These are phyloP conservation scores for Ensete ventricosum DNA, from an alignment of 176 grass and related monocot species.

Conservation along the genomic window DNA sequence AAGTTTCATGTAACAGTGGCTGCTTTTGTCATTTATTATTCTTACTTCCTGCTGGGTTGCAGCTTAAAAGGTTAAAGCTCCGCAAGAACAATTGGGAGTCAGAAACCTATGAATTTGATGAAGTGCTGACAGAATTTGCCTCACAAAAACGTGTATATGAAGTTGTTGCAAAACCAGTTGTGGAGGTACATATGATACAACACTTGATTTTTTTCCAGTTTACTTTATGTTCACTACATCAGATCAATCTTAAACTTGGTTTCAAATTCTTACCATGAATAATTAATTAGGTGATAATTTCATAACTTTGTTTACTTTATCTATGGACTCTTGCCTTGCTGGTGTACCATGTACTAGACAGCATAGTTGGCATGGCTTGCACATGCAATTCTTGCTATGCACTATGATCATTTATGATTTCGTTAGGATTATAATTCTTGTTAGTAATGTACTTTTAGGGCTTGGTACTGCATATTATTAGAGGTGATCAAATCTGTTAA, in stretches of 20 bases:
- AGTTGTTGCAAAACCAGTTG: slow-evolving; percentile 97
- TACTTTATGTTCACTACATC: background rate
- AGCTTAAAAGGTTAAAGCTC: slow-evolving; percentile 98
- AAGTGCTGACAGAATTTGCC: slow-evolving; percentile 94
- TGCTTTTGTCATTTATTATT: background rate
- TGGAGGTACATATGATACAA: slow-evolving; percentile 51
- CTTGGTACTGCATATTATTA: background rate
- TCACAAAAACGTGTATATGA: slow-evolving; percentile 99
- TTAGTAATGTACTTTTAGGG: background rate
- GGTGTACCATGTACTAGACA: too few relatives aligned
- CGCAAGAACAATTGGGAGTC: slow-evolving; percentile 99
- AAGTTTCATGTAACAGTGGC: background rate
- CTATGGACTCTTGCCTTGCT: too few relatives aligned
- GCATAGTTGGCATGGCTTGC: background rate
- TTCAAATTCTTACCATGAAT: too few relatives aligned
- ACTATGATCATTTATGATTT: background rate
- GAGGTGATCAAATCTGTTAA: background rate
- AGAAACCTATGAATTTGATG: slow-evolving; percentile 91
- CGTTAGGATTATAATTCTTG: background rate
- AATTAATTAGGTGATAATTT: too few relatives aligned
- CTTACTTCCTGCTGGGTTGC: slow-evolving; percentile 26
- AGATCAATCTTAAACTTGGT: background rate
- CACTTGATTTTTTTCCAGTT: background rate
- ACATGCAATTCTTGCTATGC: background rate
- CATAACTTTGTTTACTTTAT: too few relatives aligned